phyloP scores from a whole-genome alignment of 2,329 filamentous ascomycete genomes.

The Hypoxylon sp. region DNA sequence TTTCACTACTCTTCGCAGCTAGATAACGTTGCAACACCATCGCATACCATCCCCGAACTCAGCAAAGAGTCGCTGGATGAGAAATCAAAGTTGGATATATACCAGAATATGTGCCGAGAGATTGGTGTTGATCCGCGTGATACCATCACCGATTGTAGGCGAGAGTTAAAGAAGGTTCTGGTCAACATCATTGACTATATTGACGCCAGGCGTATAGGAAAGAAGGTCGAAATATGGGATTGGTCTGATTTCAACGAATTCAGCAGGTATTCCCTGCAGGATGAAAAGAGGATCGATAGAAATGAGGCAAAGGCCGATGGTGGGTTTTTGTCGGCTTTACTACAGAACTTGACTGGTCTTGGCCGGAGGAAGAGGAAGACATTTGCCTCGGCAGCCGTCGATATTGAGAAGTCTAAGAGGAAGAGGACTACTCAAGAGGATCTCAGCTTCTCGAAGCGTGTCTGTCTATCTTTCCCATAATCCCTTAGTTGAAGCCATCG shows the following conservation, averaged over 20 bases:
- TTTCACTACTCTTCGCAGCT: conserved; percentile 40
- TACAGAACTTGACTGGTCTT: conserved; percentile 36
- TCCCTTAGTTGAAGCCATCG: neutral
- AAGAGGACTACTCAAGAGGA: conserved; percentile 3
- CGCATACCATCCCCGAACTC: conserved; percentile 22
- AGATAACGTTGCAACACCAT: neutral
- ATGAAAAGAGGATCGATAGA: conserved; percentile 38
- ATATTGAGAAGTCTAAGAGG: conserved; percentile 8
- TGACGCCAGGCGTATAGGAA: conserved; percentile 41
- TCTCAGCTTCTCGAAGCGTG: conserved; percentile 6
- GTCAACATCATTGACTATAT: conserved; percentile 54
- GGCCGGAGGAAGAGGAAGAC: neutral
- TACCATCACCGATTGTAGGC: conserved; percentile 41
- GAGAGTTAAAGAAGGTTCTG: conserved; percentile 43
- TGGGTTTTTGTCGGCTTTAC: conserved; percentile 42
- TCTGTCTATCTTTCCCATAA: conserved; percentile 3
- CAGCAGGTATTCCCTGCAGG: conserved; percentile 40
- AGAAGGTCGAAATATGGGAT: conserved; percentile 46
- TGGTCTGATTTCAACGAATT: conserved; percentile 43
- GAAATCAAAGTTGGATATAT: conserved; percentile 30
- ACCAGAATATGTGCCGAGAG: conserved; percentile 45
- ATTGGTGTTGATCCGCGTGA: conserved; percentile 37
- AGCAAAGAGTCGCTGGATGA: neutral
- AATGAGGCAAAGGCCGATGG: conserved; percentile 35
- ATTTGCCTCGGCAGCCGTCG: neutral